Evolutionary conservation across 371 early-diverging fungal species (phyloP).

Genomic region (Mortierella sp.): DNA sequence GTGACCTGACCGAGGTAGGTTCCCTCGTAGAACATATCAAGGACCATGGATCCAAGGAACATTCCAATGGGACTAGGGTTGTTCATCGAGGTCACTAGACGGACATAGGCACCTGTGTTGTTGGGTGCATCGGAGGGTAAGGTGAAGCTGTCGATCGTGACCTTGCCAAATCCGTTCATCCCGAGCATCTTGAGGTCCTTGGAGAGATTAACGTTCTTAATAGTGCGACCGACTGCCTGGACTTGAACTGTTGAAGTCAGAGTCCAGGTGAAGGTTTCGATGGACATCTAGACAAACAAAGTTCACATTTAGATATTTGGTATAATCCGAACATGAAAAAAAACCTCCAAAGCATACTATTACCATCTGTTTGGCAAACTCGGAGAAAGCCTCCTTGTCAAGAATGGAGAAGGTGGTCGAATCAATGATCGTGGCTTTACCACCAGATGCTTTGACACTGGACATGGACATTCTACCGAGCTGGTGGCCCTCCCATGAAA

Average conservation of each 20-base stretch:
- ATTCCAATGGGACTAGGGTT: slow-evolving; percentile 73
- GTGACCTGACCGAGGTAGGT: slow-evolving; percentile 64
- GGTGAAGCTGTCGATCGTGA: slow-evolving; percentile 64
- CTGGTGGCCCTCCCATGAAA: slow-evolving; percentile 57
- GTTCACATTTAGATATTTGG: background rate
- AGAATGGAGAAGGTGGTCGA: slow-evolving; percentile 62
- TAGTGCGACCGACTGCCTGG: slow-evolving; percentile 61
- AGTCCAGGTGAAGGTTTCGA: slow-evolving; percentile 64
- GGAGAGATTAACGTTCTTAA: slow-evolving; percentile 53
- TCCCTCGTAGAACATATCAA: slow-evolving; percentile 65
- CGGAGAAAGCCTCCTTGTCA: slow-evolving; percentile 61
- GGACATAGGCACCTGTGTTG: slow-evolving; percentile 65
- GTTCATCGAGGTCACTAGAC: slow-evolving; percentile 64
- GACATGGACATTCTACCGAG: slow-evolving; percentile 67
- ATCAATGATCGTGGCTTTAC: slow-evolving; percentile 60
- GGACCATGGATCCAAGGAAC: slow-evolving; percentile 65
- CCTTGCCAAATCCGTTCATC: slow-evolving; percentile 65
- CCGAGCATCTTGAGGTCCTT: slow-evolving; percentile 65
- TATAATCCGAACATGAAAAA: too few species aligned
- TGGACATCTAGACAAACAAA: slow-evolving; percentile 13
- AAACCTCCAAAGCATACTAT: slow-evolving; percentile 19
- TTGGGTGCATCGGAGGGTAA: slow-evolving; percentile 66
- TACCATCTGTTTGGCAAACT: slow-evolving; percentile 66
- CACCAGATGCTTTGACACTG: slow-evolving; percentile 61
- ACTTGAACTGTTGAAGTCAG: slow-evolving; percentile 66